phyloP scores from a whole-genome alignment of 768 basidiomycete species.

The Podaxis rugospora region DNA sequence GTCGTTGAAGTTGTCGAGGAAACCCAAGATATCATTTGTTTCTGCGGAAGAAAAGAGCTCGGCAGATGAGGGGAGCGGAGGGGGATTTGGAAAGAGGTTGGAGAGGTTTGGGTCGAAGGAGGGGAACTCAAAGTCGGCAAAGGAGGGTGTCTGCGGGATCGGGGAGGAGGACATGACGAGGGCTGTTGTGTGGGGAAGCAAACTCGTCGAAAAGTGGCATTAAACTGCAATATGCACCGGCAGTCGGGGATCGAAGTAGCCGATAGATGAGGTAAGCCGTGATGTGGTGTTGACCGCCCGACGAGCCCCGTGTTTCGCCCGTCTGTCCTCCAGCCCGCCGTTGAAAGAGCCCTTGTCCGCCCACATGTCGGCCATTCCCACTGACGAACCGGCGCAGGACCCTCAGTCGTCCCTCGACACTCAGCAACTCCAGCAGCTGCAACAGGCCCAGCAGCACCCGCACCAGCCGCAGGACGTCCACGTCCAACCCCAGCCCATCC shows the following conservation, averaged over 20 bases:
- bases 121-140: slow-evolving; percentile 63
- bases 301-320: slow-evolving; percentile 22
- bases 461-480: slow-evolving; percentile 19
- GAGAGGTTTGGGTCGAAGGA: slow-evolving; percentile 61
- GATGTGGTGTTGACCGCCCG: slow-evolving; percentile 4
- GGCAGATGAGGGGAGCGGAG: slow-evolving; percentile 63
- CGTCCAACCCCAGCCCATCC: slow-evolving; percentile 23
- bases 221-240: neutral
- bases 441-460: slow-evolving; percentile 33
- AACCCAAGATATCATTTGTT: slow-evolving; percentile 74
- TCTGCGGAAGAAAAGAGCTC: slow-evolving; percentile 78
- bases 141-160: slow-evolving; percentile 51
- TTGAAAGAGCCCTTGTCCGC: slow-evolving; percentile 27
- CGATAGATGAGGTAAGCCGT: slow-evolving; percentile 8
- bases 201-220: neutral
- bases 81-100: slow-evolving; percentile 55
- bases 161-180: slow-evolving; percentile 28
- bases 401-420: slow-evolving; percentile 53
- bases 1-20: slow-evolving; percentile 75
- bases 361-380: slow-evolving; percentile 72
- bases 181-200: neutral
- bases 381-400: slow-evolving; percentile 60
- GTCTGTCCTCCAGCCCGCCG: slow-evolving; percentile 23
- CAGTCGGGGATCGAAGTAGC: slow-evolving; percentile 5
- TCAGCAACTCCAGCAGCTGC: slow-evolving; percentile 54